phyloP scores from a whole-genome alignment of 75 land plant genomes.

The Pinus tabuliformis region DNA sequence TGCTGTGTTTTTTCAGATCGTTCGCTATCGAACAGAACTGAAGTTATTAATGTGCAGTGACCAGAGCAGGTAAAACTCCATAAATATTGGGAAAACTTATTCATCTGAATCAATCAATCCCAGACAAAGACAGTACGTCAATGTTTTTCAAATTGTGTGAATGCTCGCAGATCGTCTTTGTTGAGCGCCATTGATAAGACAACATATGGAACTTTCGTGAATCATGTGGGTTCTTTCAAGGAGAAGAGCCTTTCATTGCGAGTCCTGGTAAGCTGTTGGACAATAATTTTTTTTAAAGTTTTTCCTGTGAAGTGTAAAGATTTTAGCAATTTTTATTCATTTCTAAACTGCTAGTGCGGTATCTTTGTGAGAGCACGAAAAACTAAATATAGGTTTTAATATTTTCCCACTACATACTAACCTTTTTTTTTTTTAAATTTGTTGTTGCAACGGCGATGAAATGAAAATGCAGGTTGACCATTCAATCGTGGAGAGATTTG shows the following conservation, averaged over 20 bases:
- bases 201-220: slow-evolving; percentile 45
- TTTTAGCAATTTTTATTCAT: too few relatives aligned
- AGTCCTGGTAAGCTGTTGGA: slow-evolving; percentile 1
- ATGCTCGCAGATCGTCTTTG: slow-evolving; percentile 40
- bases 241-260: neutral
- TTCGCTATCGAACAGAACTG: slow-evolving; percentile 15
- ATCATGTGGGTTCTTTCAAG: neutral
- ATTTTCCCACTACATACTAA: too few relatives aligned
- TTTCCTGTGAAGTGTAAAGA: too few relatives aligned
- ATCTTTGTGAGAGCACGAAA: too few relatives aligned
- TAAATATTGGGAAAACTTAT: neutral
- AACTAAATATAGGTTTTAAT: too few relatives aligned
- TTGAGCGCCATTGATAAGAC: slow-evolving; percentile 35
- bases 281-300: too few relatives aligned
- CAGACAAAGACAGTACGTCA: neutral
- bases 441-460: too few relatives aligned
- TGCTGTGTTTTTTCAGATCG: slow-evolving; percentile 56
- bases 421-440: too few relatives aligned
- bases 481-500: slow-evolving; percentile 73
- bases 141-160: neutral
- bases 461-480: slow-evolving; percentile 47
- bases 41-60: slow-evolving; percentile 58
- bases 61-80: slow-evolving; percentile 46
- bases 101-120: neutral
- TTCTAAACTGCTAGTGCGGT: too few relatives aligned